Evolutionary conservation across 345 rosid genomes (phyloP), one percentile per base, ranked within the genome.

Genomic region (Odontarrhena argentea): DNA sequence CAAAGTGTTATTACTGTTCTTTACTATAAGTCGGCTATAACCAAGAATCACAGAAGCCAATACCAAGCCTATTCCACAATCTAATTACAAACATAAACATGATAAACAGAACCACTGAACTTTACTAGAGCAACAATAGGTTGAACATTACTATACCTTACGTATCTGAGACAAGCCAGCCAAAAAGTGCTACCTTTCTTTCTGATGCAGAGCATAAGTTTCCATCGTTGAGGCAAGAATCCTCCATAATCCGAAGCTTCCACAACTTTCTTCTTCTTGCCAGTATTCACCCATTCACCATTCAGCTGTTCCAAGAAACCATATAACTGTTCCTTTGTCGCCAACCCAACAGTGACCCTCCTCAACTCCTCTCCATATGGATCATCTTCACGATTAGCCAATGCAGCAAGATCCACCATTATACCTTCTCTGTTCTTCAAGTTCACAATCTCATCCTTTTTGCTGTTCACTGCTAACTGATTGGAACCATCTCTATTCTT

Each of bases 161-260:
- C 65, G 78, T 86, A 88, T 75, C 79, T 73, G 70, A 66, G 69
- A 79, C 87, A 86, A 65, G 75, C 80, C 44, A 87, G 61, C 90
- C 82, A 86, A 34, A 70, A 1, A 53, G 28, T 74, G 32, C 55
- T 61, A 15, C 67, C 83, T 63, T 79, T 78, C 82, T 60, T 84
- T 75, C 81, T 83, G 42, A 86, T 50, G 55, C 76, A 83, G 60
- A 87, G 83, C 78, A 82, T 60, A 63, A 91, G 84, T 78, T 73
- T 91, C 97, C 97, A 91, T 11, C 88, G 87, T 13, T 10, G 52
- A 1, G 88, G 95, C 74, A 87, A 71, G 46, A 45, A 69, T 63
- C 82, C 65, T 25, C 95, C 92, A 3, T 72, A 84, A 36, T 69
- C 60, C 46, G 74, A 64, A 1, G 97, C 92, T 46, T 79, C 71